Percentiles rank a stretch among this genome's conserved stretches.
phyloP scores from a whole-genome alignment of 106 monocot species.

The Agapanthus africanus region DNA sequence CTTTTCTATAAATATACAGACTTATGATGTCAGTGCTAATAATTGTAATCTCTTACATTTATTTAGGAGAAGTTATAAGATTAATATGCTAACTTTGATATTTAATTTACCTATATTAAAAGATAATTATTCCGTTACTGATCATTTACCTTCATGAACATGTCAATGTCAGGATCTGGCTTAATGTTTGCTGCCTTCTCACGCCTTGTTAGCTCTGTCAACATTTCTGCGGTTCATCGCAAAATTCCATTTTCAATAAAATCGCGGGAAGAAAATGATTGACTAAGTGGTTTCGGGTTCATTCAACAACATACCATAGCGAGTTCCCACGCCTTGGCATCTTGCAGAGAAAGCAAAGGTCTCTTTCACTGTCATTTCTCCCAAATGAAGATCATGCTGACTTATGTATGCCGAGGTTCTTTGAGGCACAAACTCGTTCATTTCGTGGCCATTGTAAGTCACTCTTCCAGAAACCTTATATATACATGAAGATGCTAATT shows the following conservation, averaged over 20 bases:
- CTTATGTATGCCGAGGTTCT: constrained; percentile 79
- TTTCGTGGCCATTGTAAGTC: constrained; percentile 66
- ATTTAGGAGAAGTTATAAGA: no score
- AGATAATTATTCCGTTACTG: no score
- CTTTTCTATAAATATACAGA: no score
- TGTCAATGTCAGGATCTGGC: constrained; percentile 59
- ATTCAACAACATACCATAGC: constrained; percentile 42
- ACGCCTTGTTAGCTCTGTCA: constrained; percentile 43
- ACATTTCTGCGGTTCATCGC: constrained; percentile 48
- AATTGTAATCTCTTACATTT: no score
- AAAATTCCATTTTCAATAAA: no score
- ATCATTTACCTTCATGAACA: constrained; percentile 75
- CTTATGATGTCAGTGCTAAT: no score
- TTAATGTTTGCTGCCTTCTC: constrained; percentile 60
- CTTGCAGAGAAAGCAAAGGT: constrained; percentile 67
- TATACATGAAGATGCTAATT: no score
- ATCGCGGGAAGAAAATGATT: no score
- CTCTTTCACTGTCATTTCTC: constrained; percentile 77
- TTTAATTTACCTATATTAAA: no score
- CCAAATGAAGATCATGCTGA: constrained; percentile 70
- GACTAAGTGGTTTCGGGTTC: no score
- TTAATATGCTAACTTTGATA: no score
- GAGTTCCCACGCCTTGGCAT: constrained; percentile 75
- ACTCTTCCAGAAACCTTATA: constrained; percentile 46
- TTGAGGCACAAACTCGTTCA: constrained; percentile 72